These are phyloP conservation scores for Stipa capillata DNA, from an alignment of 176 grass and related monocot genomes.

Conservation along the genomic window DNA sequence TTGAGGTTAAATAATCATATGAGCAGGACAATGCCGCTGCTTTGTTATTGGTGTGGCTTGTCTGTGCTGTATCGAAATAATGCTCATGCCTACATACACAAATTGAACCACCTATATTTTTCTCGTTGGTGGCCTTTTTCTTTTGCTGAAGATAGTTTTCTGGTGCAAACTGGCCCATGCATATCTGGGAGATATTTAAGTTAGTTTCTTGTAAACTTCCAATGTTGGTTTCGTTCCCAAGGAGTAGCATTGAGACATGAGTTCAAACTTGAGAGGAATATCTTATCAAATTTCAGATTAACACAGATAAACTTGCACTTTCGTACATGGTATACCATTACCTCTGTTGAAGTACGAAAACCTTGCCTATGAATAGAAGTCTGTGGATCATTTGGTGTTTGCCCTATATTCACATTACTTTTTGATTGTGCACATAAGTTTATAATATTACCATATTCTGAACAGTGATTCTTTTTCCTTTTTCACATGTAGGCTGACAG, in stretches of 20 bases:
- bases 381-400: background rate
- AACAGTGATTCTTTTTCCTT: background rate
- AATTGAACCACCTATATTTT: background rate
- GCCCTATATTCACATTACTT: background rate
- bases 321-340: background rate
- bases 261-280: background rate
- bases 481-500: conserved; percentile 60
- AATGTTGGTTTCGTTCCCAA: background rate
- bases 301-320: background rate
- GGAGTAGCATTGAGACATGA: background rate
- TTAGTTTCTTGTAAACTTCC: background rate
- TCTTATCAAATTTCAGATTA: background rate
- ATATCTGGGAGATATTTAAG: background rate
- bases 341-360: background rate
- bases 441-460: background rate
- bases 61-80: background rate
- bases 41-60: background rate
- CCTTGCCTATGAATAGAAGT: background rate
- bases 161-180: background rate
- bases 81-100: background rate
- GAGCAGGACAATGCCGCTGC: no score
- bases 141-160: background rate
- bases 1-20: no score
- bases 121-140: no score
- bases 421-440: background rate